A percentile compares a stretch with the other conserved stretches of the same genome.
Evolutionary conservation across 1,139 yeast species (phyloP).

Genomic region (Wickerhamomyces sp.): DNA sequence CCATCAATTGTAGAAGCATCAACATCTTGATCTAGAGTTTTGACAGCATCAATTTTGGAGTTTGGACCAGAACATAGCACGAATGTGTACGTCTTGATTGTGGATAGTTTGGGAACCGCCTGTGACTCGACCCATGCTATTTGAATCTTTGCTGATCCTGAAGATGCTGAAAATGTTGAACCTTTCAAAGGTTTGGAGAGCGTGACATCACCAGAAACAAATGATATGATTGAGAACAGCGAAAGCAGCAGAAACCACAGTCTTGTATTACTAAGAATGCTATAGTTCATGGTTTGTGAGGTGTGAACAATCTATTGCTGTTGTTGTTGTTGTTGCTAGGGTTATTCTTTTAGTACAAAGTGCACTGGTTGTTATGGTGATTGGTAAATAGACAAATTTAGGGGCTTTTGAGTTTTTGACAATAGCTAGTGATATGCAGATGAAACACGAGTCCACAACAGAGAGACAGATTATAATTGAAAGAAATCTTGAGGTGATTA

Average conservation of each 20-base stretch:
- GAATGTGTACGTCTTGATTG: constrained; percentile 46
- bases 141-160: constrained; percentile 43
- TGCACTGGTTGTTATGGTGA: background rate
- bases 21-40: constrained; percentile 28
- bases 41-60: constrained; percentile 39
- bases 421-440: too few relatives aligned
- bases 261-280: background rate
- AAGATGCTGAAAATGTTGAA: constrained; percentile 43
- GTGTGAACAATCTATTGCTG: background rate
- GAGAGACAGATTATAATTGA: too few relatives aligned
- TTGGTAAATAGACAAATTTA: too few relatives aligned
- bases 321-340: too few relatives aligned
- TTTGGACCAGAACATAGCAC: constrained; percentile 68
- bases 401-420: too few relatives aligned
- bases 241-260: constrained; percentile 2
- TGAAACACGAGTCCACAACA: too few relatives aligned
- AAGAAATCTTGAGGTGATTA: too few relatives aligned
- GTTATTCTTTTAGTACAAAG: too few relatives aligned
- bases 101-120: constrained; percentile 40
- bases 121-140: constrained; percentile 63
- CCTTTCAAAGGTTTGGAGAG: constrained; percentile 49
- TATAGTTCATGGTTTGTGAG: background rate
- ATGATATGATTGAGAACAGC: background rate
- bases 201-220: constrained; percentile 44
- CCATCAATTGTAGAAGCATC: constrained; percentile 25